Base-by-base conservation (phyloP, 2,329 filamentous ascomycete species). In the Exophiala spinifera region DNA sequence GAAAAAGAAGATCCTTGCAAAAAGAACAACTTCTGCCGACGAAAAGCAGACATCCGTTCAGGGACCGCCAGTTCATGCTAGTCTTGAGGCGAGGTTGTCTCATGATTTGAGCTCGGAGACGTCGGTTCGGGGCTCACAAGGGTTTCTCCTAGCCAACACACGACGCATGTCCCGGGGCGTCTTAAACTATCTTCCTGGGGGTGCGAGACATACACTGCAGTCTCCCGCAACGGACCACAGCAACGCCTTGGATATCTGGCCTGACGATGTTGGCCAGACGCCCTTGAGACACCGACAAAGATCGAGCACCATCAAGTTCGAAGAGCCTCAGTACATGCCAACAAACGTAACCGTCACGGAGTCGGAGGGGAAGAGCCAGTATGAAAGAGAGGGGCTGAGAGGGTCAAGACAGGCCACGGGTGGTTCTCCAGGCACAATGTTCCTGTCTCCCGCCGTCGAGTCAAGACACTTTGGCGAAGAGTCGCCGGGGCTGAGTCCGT, bases 241-340 rank as follows among this genome's bases (percentile, higher is more conserved):
- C 14, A n/a, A 14, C 44, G 36, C 13, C 34, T 13, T 31, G 3
- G 33, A 34, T 11, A 43, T 40, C 3, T 51, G 31, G 20, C 43
- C 47, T n/a, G 51, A 53, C 17, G 51, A 53, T 19, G 44, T 11
- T 14, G 19, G 36, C 43, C 20, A 44, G 19, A 6, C n/a, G 3
- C 3, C 33, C 8, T 28, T 14, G 14, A 42, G 45, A 14, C 20
- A 31, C 25, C 51, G 42, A 20, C 21, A 34, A 21, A 48, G 51
- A 25, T 52, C 54, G 20, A 60, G 51, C 25, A 60, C 57, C 6
- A 50, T 60, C 28, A 52, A 46, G 21, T 57, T 60, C 49, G 57
- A 57, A 19, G 57, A 60, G 19, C 53, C 39, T 17, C 20, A 33
- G 5, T 50, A 50, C 21, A 28, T 28, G 28, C 28, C 25, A 6